Evolutionary conservation across 495 filamentous ascomycete species (phyloP), one percentile per base, ranked within the genome.

Genomic region (Daldinia decipiens): DNA sequence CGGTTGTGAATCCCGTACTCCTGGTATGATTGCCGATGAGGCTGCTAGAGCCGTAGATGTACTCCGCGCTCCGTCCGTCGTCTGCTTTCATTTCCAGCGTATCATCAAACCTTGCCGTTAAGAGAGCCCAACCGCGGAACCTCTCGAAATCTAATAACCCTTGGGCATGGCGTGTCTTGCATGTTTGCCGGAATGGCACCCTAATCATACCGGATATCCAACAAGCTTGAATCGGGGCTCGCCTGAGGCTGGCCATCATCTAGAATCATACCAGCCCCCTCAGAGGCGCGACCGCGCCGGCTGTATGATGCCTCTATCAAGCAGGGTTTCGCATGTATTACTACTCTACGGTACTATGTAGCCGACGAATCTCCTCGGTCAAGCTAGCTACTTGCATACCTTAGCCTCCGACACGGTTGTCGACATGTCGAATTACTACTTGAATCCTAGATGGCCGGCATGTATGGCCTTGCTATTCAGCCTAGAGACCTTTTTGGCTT

Each of bases 161-260:
- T 66, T 73, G 45, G 57, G 62, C 57, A 69, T 69, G 57, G 62
- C 47, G 57, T 61, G 65, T 59, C 61, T 73, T 73, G 70, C 65
- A 73, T 73, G 61, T 45, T 55, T 24, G 13, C 65, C 70, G 70
- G 70, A 73, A 73, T 73, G 65, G 62, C 58, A 73, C 70, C 65
- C 62, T 73, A 57, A 59, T n/a, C 38, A 67, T 73, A 64, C 70
- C 70, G 70, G 70, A 60, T 73, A 62, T 66, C 70, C 62, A 69
- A 69, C 65, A 66, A 69, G 65, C 57, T 73, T 66, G 52, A 73
- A 57, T 66, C 70, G 70, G 70, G 65, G 45, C 43, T 73, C 70
- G 65, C 70, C 70, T 73, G 70, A 56, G 59, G 57, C 61, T 65
- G 38, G 59, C 34, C 40, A 53, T 11, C 56, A 32, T 54, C 70